Base-by-base conservation (phyloP, 1,284 basidiomycete species). In the Inonotus obliquus region DNA sequence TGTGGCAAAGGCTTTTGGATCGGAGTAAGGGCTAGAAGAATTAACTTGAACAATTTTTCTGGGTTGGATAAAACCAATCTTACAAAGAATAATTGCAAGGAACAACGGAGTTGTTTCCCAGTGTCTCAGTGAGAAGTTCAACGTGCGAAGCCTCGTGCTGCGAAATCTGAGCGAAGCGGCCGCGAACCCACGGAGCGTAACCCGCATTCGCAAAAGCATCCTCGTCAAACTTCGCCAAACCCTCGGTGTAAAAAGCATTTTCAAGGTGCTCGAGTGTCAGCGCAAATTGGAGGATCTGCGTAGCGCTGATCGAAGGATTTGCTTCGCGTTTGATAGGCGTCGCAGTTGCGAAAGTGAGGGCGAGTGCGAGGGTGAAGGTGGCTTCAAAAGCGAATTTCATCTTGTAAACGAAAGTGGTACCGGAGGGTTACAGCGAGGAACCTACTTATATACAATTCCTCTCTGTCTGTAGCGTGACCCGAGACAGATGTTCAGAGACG, bases 191-290 rank as follows among this genome's bases (percentile, higher is more conserved):
- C 19, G 70, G 65, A 1, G 78, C 74, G 65, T 80, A 80, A 2
- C 85, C 86, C 9, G 82, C 83, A 4, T 73, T 65, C 41, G 65
- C 68, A 71, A 90, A 91, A 45, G 77, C 83, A 19, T 71, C 62
- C n/a, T 74, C 71, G 62, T 73, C 71, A 73, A 75, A 85, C 60
- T 77, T 77, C 1, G 67, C 64, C 7, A 86, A 76, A 1, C 73
- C 81, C 7, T 72, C 68, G 1, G 69, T 62, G 71, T 84, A 92
- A 76, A 90, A 90, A 23, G 79, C 74, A 70, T 79, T 79, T 72
- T 90, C 85, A 64, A 92, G 77, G 70, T 89, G 81, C 73, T 91
- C 86, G 54, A 91, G 78, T 21, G 82, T 83, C 54, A 90, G 78
- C 1, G 85, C 85, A 56, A 81, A 85, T 70, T 88, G 63, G 1